Evolutionary conservation across 2,329 filamentous ascomycete genomes (phyloP).

Genomic region (Fusarium metavorans): DNA sequence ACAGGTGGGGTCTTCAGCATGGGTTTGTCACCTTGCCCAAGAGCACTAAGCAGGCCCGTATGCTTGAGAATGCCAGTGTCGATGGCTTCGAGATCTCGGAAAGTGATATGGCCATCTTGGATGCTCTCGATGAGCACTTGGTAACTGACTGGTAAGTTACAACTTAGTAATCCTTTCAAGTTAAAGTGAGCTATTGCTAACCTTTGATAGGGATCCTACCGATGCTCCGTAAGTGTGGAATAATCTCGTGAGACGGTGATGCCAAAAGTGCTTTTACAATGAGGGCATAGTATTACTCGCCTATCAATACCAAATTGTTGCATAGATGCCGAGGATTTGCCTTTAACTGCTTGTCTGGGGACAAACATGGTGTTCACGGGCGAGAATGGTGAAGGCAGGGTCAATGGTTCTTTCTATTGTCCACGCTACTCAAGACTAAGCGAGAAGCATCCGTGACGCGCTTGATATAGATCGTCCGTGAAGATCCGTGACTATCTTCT

Average conservation of each 20-base stretch:
- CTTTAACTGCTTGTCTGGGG: not conserved
- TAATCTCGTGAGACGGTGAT: not conserved
- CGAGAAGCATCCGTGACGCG: not conserved
- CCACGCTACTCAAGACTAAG: not conserved
- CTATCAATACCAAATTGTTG: not conserved
- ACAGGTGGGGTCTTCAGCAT: slow-evolving; percentile 81
- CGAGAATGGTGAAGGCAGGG: not conserved
- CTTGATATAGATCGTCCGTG: not conserved
- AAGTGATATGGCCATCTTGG: slow-evolving; percentile 73
- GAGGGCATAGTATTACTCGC: not conserved
- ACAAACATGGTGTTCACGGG: not conserved
- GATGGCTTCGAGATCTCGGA: slow-evolving; percentile 70
- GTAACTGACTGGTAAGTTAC: slow-evolving; percentile 73
- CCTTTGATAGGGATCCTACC: slow-evolving; percentile 45
- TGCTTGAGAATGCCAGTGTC: slow-evolving; percentile 74
- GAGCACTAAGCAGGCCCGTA: slow-evolving; percentile 71
- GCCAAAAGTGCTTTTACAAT: not conserved
- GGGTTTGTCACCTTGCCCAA: slow-evolving; percentile 80
- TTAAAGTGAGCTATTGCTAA: slow-evolving; percentile 7
- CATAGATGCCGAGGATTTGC: not conserved
- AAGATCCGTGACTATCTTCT: not conserved
- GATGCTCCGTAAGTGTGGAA: slow-evolving; percentile 35
- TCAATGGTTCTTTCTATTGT: not conserved
- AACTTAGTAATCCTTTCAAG: not conserved
- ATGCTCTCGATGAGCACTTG: slow-evolving; percentile 76